Base-by-base conservation (phyloP, 352 stramenopile species). In the Pythium sp. region DNA sequence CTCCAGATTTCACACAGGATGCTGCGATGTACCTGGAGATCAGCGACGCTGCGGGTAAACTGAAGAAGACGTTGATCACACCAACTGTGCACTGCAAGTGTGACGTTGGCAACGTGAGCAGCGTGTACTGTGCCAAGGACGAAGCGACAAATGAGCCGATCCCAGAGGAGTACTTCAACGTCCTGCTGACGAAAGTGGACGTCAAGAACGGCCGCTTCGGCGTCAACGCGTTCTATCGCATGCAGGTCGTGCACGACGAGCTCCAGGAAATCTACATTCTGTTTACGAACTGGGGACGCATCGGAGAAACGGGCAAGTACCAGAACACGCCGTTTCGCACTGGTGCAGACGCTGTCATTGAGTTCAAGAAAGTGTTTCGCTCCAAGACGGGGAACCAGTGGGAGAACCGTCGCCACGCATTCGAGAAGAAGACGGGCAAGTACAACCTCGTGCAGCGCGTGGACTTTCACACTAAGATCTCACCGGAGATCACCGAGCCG, bases 291-390 rank as follows among this genome's bases (percentile, higher is more conserved):
- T 92, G 84, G 84, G 84, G 84, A 0, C 78, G 84, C 3, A 89
- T 92, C 49, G 84, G 80, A 12, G 84, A 91, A 56, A 72, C 62
- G 9, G 84, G 84, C 49, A 90, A 92, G 65, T 91, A 86, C 58
- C 84, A 91, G 67, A 89, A 91, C 68, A 91, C 82, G 5, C 82
- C 82, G 7, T 90, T 91, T 67, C 76, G 82, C 49, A 70, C 79
- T 5, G 68, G 72, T 30, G 70, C 73, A 0, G 80, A 89, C n/a
- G 85, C 81, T 0, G 68, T 89, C 18, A 63, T 36, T 6, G 85
- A 93, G 62, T 93, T 93, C 68, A 86, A 89, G 71, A 93, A 93
- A 68, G 88, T 90, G 38, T 93, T 93, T 62, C 70, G 76, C 12
- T 77, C 76, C 36, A 93, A 93, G 69, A 91, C 85, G 1, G 78